Percentiles rank a stretch among this genome's conserved stretches.
phyloP scores from a whole-genome alignment of 352 stramenopile genomes.

The Globisporangium emineosum region DNA sequence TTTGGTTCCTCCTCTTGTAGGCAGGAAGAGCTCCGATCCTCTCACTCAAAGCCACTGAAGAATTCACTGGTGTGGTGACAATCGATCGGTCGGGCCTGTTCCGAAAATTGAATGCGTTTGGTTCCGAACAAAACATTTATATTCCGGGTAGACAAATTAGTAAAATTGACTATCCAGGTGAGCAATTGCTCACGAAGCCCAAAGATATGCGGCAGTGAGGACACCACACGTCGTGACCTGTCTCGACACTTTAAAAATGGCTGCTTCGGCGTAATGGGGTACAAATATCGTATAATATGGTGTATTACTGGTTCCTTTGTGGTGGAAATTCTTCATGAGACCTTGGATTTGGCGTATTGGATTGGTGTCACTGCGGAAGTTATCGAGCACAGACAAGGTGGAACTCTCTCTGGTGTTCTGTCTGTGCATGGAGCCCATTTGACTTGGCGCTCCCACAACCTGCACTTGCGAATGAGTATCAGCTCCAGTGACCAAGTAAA shows the following conservation, averaged over 20 bases:
- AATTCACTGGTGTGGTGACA: conserved; percentile 20
- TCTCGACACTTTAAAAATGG: conserved; percentile 6
- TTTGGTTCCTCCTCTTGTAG: conserved; percentile 10
- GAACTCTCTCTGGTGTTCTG: no score
- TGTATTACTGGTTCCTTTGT: background rate
- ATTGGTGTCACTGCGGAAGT: no score
- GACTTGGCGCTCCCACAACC: no score
- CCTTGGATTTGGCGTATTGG: background rate
- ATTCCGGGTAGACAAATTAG: no score
- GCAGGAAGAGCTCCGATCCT: conserved; percentile 8
- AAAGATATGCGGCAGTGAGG: conserved; percentile 2
- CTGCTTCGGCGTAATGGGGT: background rate
- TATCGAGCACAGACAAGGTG: no score
- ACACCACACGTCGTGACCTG: background rate
- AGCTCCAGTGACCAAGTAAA: no score
- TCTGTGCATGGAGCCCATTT: background rate
- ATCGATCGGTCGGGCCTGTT: conserved; percentile 1
- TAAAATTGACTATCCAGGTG: no score
- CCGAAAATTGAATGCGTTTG: background rate
- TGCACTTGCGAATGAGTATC: no score
- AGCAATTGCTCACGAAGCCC: background rate
- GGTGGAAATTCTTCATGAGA: background rate
- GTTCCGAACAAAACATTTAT: no score
- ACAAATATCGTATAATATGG: background rate
- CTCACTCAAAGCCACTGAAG: conserved; percentile 12